Base-by-base conservation (phyloP, 2,329 filamentous ascomycete genomes). In the Escovopsis sp. region DNA sequence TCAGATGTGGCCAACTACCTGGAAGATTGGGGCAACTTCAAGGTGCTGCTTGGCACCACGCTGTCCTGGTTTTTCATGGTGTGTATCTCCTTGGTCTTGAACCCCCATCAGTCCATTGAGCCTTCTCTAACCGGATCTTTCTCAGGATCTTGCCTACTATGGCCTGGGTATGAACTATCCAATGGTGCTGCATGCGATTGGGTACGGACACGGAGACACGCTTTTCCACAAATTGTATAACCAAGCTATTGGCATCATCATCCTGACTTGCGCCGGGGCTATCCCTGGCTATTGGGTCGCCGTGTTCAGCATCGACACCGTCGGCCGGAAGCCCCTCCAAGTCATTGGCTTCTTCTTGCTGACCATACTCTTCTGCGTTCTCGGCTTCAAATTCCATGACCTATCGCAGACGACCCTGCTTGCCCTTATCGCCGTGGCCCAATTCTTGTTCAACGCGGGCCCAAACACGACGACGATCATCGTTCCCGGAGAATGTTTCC, bases 251-350 rank as follows among this genome's bases (percentile, higher is more conserved):
- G 84, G 84, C 7, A 84, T 84, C 57, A 71, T 89, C 43, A 84
- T 89, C 46, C 62, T 89, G 27, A 73, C 83, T 45, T 84, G 80
- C 51, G 84, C 84, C 6, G 84, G 84, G 32, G 78, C 82, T 12
- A 74, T 89, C 5, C 84, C 84, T 0, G 84, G 84, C 11, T 89
- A 88, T 63, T 87, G 81, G 81, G 71, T 80, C 9, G 82, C 81
- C 2, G 74, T 88, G 25, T 67, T 81, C 11, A 76, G 74, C 1
- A 75, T 87, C 45, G 84, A 89, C 58, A 84, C 73, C 1, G 51
- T 88, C 13, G 84, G 84, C 9, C 80, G 84, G 45, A 88, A 85
- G 59, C 72, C 82, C 1, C 79, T 91, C 24, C 85, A 85, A 57
- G 57, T 82, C 2, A 54, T 70, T 36, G 77, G 77, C 13, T 82